These are phyloP conservation scores for Yamagishiella unicocca DNA, from an alignment of 139 green algal genomes.

Conservation along the genomic window DNA sequence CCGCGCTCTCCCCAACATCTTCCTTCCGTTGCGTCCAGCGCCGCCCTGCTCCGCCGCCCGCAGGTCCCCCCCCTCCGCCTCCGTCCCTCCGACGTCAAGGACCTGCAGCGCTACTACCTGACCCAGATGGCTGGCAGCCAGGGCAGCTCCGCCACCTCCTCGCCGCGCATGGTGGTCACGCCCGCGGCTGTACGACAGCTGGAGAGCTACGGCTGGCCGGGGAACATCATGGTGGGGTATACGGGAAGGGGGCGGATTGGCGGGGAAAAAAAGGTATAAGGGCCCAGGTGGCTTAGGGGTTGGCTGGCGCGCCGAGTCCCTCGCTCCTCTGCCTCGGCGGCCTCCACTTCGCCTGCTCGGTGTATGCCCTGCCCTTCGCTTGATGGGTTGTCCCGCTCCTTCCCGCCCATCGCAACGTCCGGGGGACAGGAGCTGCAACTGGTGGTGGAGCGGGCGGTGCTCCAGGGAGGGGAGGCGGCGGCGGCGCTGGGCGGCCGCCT, in stretches of 20 bases:
- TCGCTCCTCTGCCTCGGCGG: no score
- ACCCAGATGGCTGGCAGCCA: neutral
- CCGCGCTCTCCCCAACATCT: no score
- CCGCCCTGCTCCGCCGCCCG: neutral
- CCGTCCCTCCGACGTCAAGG: conserved; percentile 72
- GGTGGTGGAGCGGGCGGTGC: conserved; percentile 71
- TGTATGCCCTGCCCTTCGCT: no score
- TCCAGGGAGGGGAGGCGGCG: conserved; percentile 54
- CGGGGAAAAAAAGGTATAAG: no score
- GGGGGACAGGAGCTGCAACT: conserved; percentile 77
- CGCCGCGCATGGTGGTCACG: conserved; percentile 58
- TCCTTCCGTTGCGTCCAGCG: no score
- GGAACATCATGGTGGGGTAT: conserved; percentile 74
- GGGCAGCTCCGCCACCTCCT: neutral
- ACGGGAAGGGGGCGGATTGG: no score
- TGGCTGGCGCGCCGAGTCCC: no score
- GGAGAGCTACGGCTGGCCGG: conserved; percentile 73
- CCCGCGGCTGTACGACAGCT: conserved; percentile 72
- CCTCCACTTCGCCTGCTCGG: no score
- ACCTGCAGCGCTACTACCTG: conserved; percentile 65
- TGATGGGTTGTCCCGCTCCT: neutral
- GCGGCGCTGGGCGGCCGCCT: neutral
- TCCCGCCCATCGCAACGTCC: no score
- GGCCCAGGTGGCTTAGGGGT: no score
- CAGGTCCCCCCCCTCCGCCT: conserved; percentile 83